phyloP scores from a whole-genome alignment of 495 filamentous ascomycete species.

The Aspergillus kassunensis region DNA sequence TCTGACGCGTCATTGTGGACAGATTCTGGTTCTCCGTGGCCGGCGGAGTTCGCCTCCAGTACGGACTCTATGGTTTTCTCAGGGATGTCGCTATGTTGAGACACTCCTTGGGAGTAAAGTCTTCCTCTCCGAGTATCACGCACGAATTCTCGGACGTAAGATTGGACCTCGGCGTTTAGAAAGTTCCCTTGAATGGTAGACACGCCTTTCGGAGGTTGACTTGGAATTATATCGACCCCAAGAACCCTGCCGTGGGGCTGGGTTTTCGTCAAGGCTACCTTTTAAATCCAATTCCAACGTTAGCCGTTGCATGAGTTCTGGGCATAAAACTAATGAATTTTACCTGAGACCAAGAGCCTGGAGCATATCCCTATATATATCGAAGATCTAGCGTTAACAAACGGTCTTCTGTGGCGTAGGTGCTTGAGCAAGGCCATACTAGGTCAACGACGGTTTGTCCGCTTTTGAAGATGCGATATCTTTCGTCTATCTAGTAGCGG shows the following conservation, averaged over 20 bases:
- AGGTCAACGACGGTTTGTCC: slow-evolving; percentile 88
- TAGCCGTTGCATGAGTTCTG: too few species aligned
- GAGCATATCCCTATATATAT: slow-evolving; percentile 73
- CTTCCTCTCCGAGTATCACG: slow-evolving; percentile 59
- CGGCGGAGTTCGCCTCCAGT: slow-evolving; percentile 3
- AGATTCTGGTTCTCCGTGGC: neutral
- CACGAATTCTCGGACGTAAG: slow-evolving; percentile 69
- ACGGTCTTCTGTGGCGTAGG: neutral
- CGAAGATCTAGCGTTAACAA: neutral
- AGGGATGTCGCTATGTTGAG: slow-evolving; percentile 12
- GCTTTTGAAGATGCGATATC: slow-evolving; percentile 69
- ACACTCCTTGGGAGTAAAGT: slow-evolving; percentile 23
- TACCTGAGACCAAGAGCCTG: slow-evolving; percentile 92
- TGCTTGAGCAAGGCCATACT: slow-evolving; percentile 37
- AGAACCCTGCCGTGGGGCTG: slow-evolving; percentile 73
- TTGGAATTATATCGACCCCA: slow-evolving; percentile 90
- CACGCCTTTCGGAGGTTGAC: slow-evolving; percentile 81
- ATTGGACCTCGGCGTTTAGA: slow-evolving; percentile 63
- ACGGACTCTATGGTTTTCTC: neutral
- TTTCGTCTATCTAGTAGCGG: slow-evolving; percentile 64
- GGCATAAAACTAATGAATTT: neutral
- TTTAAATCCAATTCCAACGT: neutral
- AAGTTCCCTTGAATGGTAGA: slow-evolving; percentile 95
- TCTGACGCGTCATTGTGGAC: neutral
- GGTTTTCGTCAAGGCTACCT: slow-evolving; percentile 77